phyloP scores from a whole-genome alignment of 176 grass and related monocot species.

The Carex kokanica region DNA sequence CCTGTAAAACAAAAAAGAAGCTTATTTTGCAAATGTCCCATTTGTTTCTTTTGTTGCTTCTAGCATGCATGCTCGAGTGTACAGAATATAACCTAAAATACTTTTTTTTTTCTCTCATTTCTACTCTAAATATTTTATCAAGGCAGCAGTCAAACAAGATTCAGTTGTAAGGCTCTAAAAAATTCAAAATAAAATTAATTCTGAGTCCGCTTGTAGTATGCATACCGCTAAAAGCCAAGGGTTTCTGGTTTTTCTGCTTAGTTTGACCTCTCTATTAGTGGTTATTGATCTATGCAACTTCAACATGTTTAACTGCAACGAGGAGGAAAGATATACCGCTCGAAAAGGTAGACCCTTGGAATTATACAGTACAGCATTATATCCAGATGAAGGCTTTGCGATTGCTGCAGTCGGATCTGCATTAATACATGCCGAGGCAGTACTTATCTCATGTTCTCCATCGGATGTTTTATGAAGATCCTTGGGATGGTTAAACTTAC shows the following conservation, averaged over 20 bases:
- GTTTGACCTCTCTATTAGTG: not conserved
- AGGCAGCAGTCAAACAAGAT: not conserved
- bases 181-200: not conserved
- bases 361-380: conserved; percentile 53
- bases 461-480: conserved; percentile 33
- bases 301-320: not conserved
- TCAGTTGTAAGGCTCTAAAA: not conserved
- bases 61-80: not conserved
- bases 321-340: conserved; percentile 40
- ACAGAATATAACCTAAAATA: not conserved
- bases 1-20: conserved; percentile 45
- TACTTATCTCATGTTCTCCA: conserved; percentile 40
- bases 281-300: not conserved
- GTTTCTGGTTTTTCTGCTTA: not conserved
- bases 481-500: conserved; percentile 83
- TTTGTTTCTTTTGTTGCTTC: not conserved
- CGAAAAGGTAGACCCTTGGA: conserved; percentile 81
- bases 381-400: conserved; percentile 28
- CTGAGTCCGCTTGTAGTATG: not conserved
- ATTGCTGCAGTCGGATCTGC: conserved; percentile 31
- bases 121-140: not conserved
- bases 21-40: not conserved
- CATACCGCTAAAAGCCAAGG: not conserved
- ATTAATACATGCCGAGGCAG: conserved; percentile 12
- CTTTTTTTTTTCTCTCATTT: not conserved